A percentile compares a stretch with the other conserved stretches of the same genome.
Conservation (phyloP, 2,329 filamentous ascomycete species). For the Tolypocladium ophioglossoides region DNA sequence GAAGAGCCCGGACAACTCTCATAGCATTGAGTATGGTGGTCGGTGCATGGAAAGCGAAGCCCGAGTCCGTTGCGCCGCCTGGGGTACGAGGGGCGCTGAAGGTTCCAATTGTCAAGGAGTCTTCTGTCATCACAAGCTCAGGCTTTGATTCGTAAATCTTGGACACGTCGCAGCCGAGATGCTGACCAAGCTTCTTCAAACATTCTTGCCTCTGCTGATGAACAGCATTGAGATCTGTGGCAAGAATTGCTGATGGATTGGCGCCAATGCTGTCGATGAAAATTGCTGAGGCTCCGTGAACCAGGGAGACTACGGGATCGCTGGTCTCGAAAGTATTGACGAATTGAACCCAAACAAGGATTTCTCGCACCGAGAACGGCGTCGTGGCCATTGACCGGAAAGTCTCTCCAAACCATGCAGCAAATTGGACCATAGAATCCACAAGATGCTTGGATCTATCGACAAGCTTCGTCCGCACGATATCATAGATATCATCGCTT, state of each 20-base stretch:
- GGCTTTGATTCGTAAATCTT: constrained; percentile 55
- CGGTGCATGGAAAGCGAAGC: constrained; percentile 66
- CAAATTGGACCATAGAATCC: constrained; percentile 68
- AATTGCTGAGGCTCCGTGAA: constrained; percentile 90
- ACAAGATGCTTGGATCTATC: constrained; percentile 46
- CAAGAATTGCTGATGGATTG: constrained; percentile 81
- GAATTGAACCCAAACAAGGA: constrained; percentile 89
- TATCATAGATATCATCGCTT: constrained; percentile 75
- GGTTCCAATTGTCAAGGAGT: constrained; percentile 54
- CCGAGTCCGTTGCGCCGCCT: constrained; percentile 23
- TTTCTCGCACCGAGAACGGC: constrained; percentile 81
- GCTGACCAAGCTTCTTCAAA: constrained; percentile 56
- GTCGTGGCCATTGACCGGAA: constrained; percentile 68
- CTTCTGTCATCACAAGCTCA: constrained; percentile 41
- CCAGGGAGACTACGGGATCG: constrained; percentile 34
- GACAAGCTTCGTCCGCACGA: constrained; percentile 66
- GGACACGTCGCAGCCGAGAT: constrained; percentile 54
- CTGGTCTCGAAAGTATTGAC: constrained; percentile 55
- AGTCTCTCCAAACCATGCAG: constrained; percentile 80
- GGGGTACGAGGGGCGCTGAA: constrained; percentile 54
- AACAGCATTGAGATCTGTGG: constrained; percentile 59
- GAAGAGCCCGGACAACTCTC: constrained; percentile 79
- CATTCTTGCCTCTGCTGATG: constrained; percentile 62
- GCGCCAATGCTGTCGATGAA: constrained; percentile 93
- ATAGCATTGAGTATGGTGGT: constrained; percentile 87